These are phyloP conservation scores for Microdochium nivale DNA, from an alignment of 2,329 filamentous ascomycete genomes.

Conservation along the genomic window DNA sequence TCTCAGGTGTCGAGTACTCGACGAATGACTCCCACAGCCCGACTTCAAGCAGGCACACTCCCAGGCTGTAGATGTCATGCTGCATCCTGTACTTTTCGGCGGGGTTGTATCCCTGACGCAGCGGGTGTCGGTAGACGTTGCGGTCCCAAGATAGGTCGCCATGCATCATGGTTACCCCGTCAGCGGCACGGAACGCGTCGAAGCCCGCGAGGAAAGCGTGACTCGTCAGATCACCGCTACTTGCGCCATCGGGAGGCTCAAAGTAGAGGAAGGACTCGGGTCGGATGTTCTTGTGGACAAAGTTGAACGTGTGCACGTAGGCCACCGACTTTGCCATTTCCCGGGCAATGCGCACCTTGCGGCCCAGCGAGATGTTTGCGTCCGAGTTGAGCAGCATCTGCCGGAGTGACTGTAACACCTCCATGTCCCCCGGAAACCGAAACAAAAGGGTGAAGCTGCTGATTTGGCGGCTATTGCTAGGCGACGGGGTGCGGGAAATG, in stretches of 20 bases:
- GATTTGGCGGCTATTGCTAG: neutral
- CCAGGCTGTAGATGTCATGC: slow-evolving; percentile 48
- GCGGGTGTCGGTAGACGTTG: slow-evolving; percentile 43
- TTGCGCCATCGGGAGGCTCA: slow-evolving; percentile 1
- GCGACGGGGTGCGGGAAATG: neutral
- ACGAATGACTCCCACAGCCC: slow-evolving; percentile 34
- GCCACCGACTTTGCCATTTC: slow-evolving; percentile 17
- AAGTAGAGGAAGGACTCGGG: slow-evolving; percentile 26
- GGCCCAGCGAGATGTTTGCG: slow-evolving; percentile 9
- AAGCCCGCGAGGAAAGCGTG: slow-evolving; percentile 34
- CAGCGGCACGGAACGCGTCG: slow-evolving; percentile 26
- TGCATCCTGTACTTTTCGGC: slow-evolving; percentile 36
- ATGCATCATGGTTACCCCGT: slow-evolving; percentile 17
- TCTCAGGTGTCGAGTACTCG: slow-evolving; percentile 5
- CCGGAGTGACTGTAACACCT: neutral
- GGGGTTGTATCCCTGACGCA: slow-evolving; percentile 30
- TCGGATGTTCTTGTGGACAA: slow-evolving; percentile 35
- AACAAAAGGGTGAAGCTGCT: neutral
- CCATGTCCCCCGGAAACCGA: neutral
- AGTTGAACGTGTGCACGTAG: slow-evolving; percentile 22
- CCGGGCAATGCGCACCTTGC: slow-evolving; percentile 21
- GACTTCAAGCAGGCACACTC: slow-evolving; percentile 44
- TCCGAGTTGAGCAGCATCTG: neutral
- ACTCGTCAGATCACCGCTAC: neutral
- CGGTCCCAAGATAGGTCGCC: slow-evolving; percentile 29